Conservation (phyloP, 2,329 filamentous ascomycete species). For the Botrytis galanthina region DNA sequence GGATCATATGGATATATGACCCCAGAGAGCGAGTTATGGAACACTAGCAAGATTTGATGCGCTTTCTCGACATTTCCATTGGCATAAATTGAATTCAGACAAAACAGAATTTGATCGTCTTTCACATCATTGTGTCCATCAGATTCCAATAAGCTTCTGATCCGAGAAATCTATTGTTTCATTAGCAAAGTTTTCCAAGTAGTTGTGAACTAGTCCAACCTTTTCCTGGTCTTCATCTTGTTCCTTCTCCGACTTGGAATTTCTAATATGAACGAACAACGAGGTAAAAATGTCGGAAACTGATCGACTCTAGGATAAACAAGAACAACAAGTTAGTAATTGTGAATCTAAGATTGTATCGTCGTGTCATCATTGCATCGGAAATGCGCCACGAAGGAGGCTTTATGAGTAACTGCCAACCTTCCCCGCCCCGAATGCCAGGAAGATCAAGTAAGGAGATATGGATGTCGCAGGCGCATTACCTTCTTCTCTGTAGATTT, state of each 20-base stretch:
- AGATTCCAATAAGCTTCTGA: conserved; percentile 51
- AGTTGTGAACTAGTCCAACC: conserved; percentile 20
- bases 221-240: conserved; percentile 53
- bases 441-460: conserved; percentile 16
- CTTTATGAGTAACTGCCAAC: conserved; percentile 10
- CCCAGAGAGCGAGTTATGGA: conserved; percentile 79
- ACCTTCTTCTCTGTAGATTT: conserved; percentile 49
- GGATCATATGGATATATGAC: conserved; percentile 74
- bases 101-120: conserved; percentile 62
- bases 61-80: conserved; percentile 71
- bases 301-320: conserved; percentile 47
- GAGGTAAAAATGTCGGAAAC: conserved; percentile 58
- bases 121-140: conserved; percentile 55
- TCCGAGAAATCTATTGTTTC: conserved; percentile 46
- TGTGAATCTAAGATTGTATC: conserved; percentile 22
- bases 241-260: conserved; percentile 36
- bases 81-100: conserved; percentile 60
- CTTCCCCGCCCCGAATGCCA: conserved; percentile 25
- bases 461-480: conserved; percentile 25
- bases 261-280: conserved; percentile 64
- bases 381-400: conserved; percentile 23
- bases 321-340: conserved; percentile 32
- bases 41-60: conserved; percentile 71
- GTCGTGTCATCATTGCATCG: conserved; percentile 23
- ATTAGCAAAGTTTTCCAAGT: conserved; percentile 18